phyloP scores from a whole-genome alignment of 345 rosid species.

The Erysimum cheiranthoides region DNA sequence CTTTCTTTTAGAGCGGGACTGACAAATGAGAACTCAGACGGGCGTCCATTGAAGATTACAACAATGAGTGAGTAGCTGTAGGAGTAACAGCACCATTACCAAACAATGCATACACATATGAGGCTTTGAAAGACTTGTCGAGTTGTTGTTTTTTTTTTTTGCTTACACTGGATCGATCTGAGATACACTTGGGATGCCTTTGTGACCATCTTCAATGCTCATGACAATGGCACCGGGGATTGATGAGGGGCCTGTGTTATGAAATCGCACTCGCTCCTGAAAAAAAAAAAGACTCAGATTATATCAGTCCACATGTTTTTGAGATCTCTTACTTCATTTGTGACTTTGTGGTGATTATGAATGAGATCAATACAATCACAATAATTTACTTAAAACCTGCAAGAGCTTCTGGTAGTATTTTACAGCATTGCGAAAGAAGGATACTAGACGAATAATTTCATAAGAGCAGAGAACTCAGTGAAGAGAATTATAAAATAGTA shows the following conservation, averaged over 20 bases:
- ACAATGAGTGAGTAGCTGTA: conserved; percentile 72
- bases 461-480: conserved; percentile 14
- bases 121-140: conserved; percentile 8
- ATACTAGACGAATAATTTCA: background rate
- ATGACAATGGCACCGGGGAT: conserved; percentile 81
- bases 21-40: conserved; percentile 60
- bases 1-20: conserved; percentile 54
- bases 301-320: background rate
- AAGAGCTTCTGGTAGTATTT: conserved; percentile 8
- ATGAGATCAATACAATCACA: conserved; percentile 19
- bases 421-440: background rate
- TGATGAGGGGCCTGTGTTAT: conserved; percentile 73
- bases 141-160: conserved; percentile 11
- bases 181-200: conserved; percentile 63
- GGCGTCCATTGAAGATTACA: conserved; percentile 72
- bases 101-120: background rate
- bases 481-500: background rate
- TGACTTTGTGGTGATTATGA: conserved; percentile 17
- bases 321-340: background rate
- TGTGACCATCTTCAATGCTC: conserved; percentile 87
- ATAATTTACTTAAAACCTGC: conserved; percentile 7
- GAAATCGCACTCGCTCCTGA: conserved; percentile 76
- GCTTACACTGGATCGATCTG: conserved; percentile 80
- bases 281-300: background rate
- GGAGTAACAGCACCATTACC: conserved; percentile 19